phyloP scores from a whole-genome alignment of 2,329 filamentous ascomycete genomes.

The Chaetomium olivaceum region DNA sequence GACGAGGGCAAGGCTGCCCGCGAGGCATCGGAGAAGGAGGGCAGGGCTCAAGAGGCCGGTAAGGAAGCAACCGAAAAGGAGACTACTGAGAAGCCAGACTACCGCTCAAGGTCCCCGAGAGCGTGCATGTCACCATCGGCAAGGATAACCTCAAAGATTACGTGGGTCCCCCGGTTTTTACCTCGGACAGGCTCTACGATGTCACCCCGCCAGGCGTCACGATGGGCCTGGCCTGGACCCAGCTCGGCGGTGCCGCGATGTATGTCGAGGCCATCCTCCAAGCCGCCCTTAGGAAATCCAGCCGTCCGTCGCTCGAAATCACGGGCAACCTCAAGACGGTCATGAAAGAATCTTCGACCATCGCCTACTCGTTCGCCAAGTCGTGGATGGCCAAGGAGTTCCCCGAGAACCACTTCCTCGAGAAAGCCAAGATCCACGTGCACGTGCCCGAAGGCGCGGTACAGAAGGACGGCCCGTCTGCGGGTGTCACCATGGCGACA shows the following conservation, averaged over 20 bases:
- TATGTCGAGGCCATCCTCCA: slow-evolving; percentile 98
- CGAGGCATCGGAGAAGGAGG: slow-evolving; percentile 63
- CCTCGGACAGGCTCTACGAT: slow-evolving; percentile 92
- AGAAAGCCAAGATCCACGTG: slow-evolving; percentile 90
- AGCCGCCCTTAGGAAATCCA: slow-evolving; percentile 70
- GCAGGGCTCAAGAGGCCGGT: slow-evolving; percentile 30
- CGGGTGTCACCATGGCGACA: slow-evolving; percentile 98
- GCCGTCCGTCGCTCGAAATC: slow-evolving; percentile 78
- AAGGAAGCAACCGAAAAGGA: slow-evolving; percentile 55
- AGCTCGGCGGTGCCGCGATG: slow-evolving; percentile 92
- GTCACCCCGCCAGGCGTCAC: slow-evolving; percentile 89
- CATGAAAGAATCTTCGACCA: slow-evolving; percentile 96
- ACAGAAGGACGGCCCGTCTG: slow-evolving; percentile 88
- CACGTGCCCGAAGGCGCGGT: slow-evolving; percentile 97
- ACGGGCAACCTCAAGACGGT: slow-evolving; percentile 94
- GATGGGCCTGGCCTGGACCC: slow-evolving; percentile 98
- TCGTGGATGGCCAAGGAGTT: slow-evolving; percentile 81
- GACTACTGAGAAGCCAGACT: slow-evolving; percentile 68
- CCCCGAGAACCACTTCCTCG: slow-evolving; percentile 91
- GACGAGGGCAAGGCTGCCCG: slow-evolving; percentile 80
- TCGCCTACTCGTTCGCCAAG: slow-evolving; percentile 96
- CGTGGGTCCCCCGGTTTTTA: slow-evolving; percentile 93
- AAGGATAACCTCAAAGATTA: slow-evolving; percentile 95
- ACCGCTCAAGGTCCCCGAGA: slow-evolving; percentile 79
- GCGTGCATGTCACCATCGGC: slow-evolving; percentile 80